These are phyloP conservation scores for Solanum peruvianum DNA, from an alignment of 257 asterid species.

Conservation along the genomic window DNA sequence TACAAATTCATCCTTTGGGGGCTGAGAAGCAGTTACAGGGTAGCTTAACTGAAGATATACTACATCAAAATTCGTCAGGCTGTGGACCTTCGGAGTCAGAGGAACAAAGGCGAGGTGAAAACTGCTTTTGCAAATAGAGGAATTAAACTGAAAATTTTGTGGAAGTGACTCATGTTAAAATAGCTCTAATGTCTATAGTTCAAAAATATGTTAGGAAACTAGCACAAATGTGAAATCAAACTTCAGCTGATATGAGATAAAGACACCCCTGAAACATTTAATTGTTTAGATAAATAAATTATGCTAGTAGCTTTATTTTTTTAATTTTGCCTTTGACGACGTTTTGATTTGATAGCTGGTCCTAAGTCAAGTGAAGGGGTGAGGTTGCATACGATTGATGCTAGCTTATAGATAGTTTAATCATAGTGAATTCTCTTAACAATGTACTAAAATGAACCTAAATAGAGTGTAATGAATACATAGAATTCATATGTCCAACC, in stretches of 20 bases:
- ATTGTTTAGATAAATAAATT: not conserved
- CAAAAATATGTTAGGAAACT: not conserved
- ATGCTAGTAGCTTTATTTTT: not conserved
- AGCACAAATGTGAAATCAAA: not conserved
- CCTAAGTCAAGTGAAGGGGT: not conserved
- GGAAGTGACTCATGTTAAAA: not conserved
- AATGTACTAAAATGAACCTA: not conserved
- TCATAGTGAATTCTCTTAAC: not conserved
- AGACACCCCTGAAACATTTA: not conserved
- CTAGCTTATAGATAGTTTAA: not conserved
- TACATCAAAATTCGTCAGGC: constrained; percentile 15
- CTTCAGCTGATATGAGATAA: not conserved
- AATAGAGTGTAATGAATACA: not conserved
- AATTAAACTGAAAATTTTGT: not conserved
- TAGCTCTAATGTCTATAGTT: not conserved
- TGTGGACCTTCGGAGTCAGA: constrained; percentile 8
- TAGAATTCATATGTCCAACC: not conserved
- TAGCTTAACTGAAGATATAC: constrained; percentile 10
- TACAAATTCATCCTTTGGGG: constrained; percentile 4
- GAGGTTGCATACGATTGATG: not conserved
- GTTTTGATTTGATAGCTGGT: not conserved
- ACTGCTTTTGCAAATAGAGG: constrained; percentile 3
- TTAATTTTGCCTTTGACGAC: not conserved
- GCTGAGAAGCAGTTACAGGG: constrained; percentile 14
- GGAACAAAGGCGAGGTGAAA: constrained; percentile 41